Conservation (phyloP, 345 rosid genomes). For the Pugionium dolabratum region DNA sequence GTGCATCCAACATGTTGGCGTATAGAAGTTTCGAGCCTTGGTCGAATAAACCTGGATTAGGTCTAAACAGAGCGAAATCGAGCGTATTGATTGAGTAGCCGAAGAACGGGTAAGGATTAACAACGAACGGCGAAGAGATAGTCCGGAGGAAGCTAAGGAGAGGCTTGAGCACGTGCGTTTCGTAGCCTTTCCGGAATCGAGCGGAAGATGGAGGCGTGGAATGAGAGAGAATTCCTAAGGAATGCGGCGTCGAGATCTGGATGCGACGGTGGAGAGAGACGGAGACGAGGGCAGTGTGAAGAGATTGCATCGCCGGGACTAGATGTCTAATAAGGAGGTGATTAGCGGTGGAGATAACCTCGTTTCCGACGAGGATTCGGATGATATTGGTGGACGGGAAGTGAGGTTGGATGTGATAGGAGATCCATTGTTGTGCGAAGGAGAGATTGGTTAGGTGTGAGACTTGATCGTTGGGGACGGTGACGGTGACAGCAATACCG, state of each 20-base stretch:
- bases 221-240: conserved; percentile 63
- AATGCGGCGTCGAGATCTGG: conserved; percentile 80
- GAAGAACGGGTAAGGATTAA: conserved; percentile 87
- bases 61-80: conserved; percentile 73
- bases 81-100: conserved; percentile 65
- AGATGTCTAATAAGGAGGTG: conserved; percentile 49
- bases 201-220: conserved; percentile 79
- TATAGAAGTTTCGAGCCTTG: conserved; percentile 49
- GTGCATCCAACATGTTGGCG: conserved; percentile 89
- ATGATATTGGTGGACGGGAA: conserved; percentile 64
- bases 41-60: conserved; percentile 63
- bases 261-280: conserved; percentile 61
- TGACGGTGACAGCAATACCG: conserved; percentile 59
- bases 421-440: conserved; percentile 66
- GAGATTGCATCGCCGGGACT: conserved; percentile 73
- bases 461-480: conserved; percentile 71
- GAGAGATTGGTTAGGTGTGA: conserved; percentile 55
- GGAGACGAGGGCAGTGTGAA: conserved; percentile 64
- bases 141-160: conserved; percentile 69
- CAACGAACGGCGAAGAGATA: conserved; percentile 67
- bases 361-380: conserved; percentile 84
- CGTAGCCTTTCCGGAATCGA: conserved; percentile 66
- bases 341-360: conserved; percentile 60
- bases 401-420: conserved; percentile 54
- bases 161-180: conserved; percentile 62